Conservation (phyloP, 148 eudicot genomes). For the Hydrangea macrophylla region DNA sequence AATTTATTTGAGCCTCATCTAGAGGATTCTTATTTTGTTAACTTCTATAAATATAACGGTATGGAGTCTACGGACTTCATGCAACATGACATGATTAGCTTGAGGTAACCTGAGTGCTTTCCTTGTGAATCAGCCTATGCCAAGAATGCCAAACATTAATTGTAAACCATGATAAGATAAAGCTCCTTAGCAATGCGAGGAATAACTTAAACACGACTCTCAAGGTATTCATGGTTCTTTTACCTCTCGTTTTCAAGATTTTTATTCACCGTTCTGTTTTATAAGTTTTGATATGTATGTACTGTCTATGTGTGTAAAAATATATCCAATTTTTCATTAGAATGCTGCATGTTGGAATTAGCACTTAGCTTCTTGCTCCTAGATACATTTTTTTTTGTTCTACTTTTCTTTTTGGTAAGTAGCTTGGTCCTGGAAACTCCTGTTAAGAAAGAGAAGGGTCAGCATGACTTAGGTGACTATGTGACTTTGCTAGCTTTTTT, state of each 20-base stretch:
- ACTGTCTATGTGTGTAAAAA: background rate
- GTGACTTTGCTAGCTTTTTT: background rate
- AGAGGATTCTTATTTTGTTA: slow-evolving; percentile 4
- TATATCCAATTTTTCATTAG: background rate
- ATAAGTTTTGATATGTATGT: background rate
- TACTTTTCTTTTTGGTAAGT: too few species aligned
- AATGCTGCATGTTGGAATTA: background rate
- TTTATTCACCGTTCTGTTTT: background rate
- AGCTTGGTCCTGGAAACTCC: background rate
- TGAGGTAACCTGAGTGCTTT: slow-evolving; percentile 15
- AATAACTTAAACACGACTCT: slow-evolving; percentile 95
- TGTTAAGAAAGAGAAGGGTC: background rate
- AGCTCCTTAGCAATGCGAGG: slow-evolving; percentile 95
- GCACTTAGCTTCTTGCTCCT: too few species aligned
- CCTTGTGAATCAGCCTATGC: slow-evolving; percentile 68
- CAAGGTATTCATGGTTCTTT: slow-evolving; percentile 51
- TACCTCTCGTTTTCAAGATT: slow-evolving; percentile 1
- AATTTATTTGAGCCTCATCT: background rate
- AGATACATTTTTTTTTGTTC: too few species aligned
- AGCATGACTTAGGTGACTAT: background rate
- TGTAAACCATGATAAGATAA: slow-evolving; percentile 97
- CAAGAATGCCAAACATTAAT: slow-evolving; percentile 96
- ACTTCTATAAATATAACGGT: background rate
- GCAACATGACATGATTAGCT: slow-evolving; percentile 7
- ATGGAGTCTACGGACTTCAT: slow-evolving; percentile 1